phyloP scores from a whole-genome alignment of 345 rosid species.

The Passiflora organensis region DNA sequence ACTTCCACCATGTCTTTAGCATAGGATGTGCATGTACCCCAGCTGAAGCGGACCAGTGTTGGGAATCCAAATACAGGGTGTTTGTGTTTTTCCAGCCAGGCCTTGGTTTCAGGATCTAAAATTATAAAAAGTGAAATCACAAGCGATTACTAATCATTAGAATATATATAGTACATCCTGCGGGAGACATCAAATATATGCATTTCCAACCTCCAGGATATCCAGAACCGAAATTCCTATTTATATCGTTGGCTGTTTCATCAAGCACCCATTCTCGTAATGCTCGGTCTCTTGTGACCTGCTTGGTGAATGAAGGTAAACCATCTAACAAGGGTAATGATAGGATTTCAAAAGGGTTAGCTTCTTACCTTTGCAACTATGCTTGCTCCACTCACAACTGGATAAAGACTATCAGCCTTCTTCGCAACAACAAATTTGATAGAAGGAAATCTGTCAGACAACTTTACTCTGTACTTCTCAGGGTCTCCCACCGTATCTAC shows the following conservation, averaged over 20 bases:
- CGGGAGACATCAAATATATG: neutral
- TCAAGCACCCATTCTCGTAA: constrained; percentile 74
- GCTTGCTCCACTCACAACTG: constrained; percentile 94
- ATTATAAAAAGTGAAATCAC: neutral
- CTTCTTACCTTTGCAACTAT: constrained; percentile 87
- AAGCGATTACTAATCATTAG: neutral
- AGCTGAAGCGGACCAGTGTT: constrained; percentile 82
- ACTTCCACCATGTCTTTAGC: constrained; percentile 63
- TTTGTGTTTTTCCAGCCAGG: constrained; percentile 71
- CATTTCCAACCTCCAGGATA: constrained; percentile 79
- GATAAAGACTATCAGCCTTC: constrained; percentile 95
- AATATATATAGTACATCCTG: neutral
- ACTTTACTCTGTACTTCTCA: constrained; percentile 72
- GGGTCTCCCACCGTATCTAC: constrained; percentile 92
- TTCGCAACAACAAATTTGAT: constrained; percentile 85
- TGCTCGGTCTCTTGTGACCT: constrained; percentile 95
- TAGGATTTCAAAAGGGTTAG: constrained; percentile 1
- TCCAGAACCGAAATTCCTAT: constrained; percentile 85
- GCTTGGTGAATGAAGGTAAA: constrained; percentile 12
- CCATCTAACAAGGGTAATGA: neutral
- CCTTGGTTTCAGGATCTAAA: constrained; percentile 86
- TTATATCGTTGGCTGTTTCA: constrained; percentile 68
- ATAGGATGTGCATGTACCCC: constrained; percentile 84
- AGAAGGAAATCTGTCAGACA: constrained; percentile 73
- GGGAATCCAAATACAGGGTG: constrained; percentile 90